These are phyloP conservation scores for Vaccinium vitisidaea DNA, from an alignment of 148 eudicot genomes.

Conservation along the genomic window DNA sequence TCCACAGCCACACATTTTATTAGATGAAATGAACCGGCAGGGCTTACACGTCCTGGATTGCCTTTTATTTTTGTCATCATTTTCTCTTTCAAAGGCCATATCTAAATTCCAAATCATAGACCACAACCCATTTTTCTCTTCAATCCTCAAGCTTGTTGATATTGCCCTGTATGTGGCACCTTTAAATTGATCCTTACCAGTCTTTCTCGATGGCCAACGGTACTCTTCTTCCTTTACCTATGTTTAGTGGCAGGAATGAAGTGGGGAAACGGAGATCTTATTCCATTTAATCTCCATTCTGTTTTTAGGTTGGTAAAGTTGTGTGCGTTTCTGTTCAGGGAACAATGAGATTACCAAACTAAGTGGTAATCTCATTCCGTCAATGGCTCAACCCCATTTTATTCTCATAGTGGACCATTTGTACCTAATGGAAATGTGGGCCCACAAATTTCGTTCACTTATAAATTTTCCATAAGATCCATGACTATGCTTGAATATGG, in stretches of 20 bases:
- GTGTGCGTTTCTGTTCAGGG: not conserved
- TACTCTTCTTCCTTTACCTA: not conserved
- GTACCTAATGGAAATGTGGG: not conserved
- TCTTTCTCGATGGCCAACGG: not conserved
- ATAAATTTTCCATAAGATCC: not conserved
- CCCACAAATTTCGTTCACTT: not conserved
- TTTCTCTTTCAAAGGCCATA: not conserved
- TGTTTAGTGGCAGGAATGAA: not conserved
- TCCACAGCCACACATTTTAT: not conserved
- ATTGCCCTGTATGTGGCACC: not conserved
- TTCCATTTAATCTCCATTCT: not conserved
- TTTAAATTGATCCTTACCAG: not conserved
- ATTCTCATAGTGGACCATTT: not conserved
- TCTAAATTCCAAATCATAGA: not conserved
- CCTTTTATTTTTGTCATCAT: not conserved
- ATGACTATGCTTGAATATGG: not conserved
- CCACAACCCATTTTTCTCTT: not conserved
- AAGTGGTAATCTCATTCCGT: not conserved
- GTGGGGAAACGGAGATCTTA: not conserved
- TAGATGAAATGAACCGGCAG: not conserved
- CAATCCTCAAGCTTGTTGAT: not conserved
- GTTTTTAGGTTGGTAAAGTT: not conserved
- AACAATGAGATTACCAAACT: not conserved
- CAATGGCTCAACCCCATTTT: not conserved
- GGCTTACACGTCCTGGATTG: not conserved